Evolutionary conservation across 345 rosid species (phyloP).

Genomic region (Salix arbutifolia): DNA sequence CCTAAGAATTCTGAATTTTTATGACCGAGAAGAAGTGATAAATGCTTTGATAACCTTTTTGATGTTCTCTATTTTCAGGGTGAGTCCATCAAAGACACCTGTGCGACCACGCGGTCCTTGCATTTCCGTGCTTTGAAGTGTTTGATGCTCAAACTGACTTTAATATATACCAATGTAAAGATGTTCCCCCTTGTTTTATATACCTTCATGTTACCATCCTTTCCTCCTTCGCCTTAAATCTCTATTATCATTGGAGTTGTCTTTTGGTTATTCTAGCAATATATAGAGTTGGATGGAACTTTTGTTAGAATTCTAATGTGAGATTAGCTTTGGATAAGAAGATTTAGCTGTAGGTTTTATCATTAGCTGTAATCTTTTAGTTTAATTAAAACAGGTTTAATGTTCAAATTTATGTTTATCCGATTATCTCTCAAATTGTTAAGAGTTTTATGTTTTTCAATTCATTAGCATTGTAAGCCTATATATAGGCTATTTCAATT

Average conservation of each 20-base stretch:
- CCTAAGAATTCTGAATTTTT: neutral
- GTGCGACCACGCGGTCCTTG: conserved; percentile 75
- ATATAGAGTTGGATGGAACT: conserved; percentile 32
- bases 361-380: too few species aligned
- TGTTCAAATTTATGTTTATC: too few species aligned
- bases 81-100: conserved; percentile 98
- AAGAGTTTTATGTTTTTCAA: too few species aligned
- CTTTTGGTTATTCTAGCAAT: conserved; percentile 14
- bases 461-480: too few species aligned
- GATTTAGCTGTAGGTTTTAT: too few species aligned
- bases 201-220: conserved; percentile 10
- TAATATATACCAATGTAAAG: neutral
- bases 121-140: conserved; percentile 2
- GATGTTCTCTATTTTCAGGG: conserved; percentile 45
- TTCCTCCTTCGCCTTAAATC: conserved; percentile 24
- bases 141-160: neutral
- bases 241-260: conserved; percentile 18
- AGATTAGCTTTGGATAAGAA: too few species aligned
- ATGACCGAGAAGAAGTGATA: neutral
- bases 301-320: too few species aligned
- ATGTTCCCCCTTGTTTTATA: neutral
- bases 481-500: too few species aligned
- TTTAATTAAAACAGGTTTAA: too few species aligned
- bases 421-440: too few species aligned
- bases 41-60: neutral